Percentiles rank a stretch among this genome's conserved stretches.
Conservation (phyloP, 1,139 yeast genomes). For the Debaryomycetaceae sp. region DNA sequence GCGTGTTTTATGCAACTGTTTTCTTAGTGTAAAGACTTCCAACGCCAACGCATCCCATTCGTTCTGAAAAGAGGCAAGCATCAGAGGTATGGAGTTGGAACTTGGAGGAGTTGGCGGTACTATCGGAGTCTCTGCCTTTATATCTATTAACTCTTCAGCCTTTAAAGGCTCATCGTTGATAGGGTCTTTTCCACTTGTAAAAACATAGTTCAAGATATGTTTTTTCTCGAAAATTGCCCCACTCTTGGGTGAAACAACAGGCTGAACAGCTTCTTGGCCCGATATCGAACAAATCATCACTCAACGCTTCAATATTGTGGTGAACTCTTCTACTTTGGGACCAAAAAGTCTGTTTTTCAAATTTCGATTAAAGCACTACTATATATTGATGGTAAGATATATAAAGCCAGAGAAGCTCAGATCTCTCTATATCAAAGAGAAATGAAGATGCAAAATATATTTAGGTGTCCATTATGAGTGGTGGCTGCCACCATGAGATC, state of each 20-base stretch:
- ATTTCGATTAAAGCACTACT: background rate
- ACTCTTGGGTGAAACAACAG: slow-evolving; percentile 76
- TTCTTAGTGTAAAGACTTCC: slow-evolving; percentile 73
- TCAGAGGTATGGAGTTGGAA: slow-evolving; percentile 70
- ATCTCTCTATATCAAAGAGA: background rate
- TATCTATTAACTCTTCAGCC: slow-evolving; percentile 54
- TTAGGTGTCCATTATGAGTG: background rate
- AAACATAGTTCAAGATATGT: slow-evolving; percentile 59
- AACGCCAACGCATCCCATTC: slow-evolving; percentile 90
- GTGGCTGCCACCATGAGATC: background rate
- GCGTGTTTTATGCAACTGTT: slow-evolving; percentile 63
- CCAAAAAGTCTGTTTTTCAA: background rate
- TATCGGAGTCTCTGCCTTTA: slow-evolving; percentile 23
- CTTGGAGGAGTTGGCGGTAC: slow-evolving; percentile 50
- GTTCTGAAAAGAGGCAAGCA: slow-evolving; percentile 71
- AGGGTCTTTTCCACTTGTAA: slow-evolving; percentile 73
- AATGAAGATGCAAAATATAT: background rate
- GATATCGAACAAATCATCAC: slow-evolving; percentile 36
- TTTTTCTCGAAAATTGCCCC: slow-evolving; percentile 68
- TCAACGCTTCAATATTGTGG: background rate
- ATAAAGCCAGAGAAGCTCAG: background rate
- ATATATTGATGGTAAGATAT: background rate
- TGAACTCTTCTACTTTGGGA: background rate
- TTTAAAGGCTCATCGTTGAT: slow-evolving; percentile 59
- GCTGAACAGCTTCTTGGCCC: slow-evolving; percentile 62